Evolutionary conservation across 495 filamentous ascomycete species (phyloP).

Genomic region (Neurospora hispaniola): DNA sequence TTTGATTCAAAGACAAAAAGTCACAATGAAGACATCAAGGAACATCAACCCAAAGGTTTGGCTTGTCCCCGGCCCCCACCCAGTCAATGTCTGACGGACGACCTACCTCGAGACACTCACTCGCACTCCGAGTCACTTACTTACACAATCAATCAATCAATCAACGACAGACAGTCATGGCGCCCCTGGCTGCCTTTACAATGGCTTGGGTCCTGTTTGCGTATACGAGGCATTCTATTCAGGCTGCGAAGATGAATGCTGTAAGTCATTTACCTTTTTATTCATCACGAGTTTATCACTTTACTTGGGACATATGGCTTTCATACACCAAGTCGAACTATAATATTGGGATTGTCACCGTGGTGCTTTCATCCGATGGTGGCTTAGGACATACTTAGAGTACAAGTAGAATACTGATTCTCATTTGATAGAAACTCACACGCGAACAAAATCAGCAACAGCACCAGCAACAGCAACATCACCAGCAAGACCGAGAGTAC

Average conservation of each 20-base stretch:
- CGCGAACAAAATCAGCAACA: slow-evolving; percentile 1
- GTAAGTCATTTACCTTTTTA: slow-evolving; percentile 10
- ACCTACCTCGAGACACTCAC: not conserved
- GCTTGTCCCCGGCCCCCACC: not conserved
- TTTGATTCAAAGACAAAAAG: not conserved
- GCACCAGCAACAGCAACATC: not conserved
- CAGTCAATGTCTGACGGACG: not conserved
- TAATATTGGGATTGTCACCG: not conserved
- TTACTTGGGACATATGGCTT: not conserved
- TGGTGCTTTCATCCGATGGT: not conserved
- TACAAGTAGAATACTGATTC: not conserved
- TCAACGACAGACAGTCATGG: slow-evolving; percentile 28
- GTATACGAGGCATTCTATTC: slow-evolving; percentile 33
- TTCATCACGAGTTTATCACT: not conserved
- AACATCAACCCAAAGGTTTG: not conserved
- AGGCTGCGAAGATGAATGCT: slow-evolving; percentile 33
- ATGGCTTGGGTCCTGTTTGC: slow-evolving; percentile 38
- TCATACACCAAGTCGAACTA: not conserved
- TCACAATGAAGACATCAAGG: not conserved
- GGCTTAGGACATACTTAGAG: not conserved
- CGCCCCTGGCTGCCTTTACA: slow-evolving; percentile 36
- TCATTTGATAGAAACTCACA: not conserved
- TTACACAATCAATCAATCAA: not conserved
- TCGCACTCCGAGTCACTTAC: not conserved
- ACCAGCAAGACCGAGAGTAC: not conserved